Conservation (phyloP, 805 yeast genomes). For the Cyberlindnera galapagoensis region DNA sequence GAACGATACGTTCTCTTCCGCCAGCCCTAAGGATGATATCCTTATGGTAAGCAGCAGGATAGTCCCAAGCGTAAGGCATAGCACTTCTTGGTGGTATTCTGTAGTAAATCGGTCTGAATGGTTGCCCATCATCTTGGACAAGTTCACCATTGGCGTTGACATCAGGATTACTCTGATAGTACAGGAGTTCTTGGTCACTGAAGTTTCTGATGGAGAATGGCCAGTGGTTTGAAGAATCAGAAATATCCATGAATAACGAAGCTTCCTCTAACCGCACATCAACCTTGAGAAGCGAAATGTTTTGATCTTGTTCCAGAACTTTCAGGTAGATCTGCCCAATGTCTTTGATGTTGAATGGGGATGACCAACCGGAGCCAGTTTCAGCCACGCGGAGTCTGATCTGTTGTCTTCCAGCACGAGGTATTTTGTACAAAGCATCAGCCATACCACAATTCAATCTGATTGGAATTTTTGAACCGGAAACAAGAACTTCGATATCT, state of each 20-base stretch:
- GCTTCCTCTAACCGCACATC: constrained; percentile 77
- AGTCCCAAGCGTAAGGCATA: constrained; percentile 98
- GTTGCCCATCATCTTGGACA: constrained; percentile 38
- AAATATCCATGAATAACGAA: constrained; percentile 68
- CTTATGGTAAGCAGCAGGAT: constrained; percentile 82
- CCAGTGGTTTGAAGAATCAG: constrained; percentile 75
- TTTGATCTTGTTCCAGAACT: constrained; percentile 53
- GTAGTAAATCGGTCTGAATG: constrained; percentile 74
- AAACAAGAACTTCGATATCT: constrained; percentile 55
- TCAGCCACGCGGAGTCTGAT: constrained; percentile 54
- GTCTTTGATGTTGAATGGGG: constrained; percentile 80
- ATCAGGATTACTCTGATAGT: constrained; percentile 80
- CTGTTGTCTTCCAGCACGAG: constrained; percentile 51
- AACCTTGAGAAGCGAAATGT: constrained; percentile 64
- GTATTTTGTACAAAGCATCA: constrained; percentile 59
- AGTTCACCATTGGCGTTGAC: constrained; percentile 60
- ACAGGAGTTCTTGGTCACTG: constrained; percentile 76
- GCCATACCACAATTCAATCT: constrained; percentile 41
- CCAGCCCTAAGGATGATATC: constrained; percentile 70
- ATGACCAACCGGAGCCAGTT: constrained; percentile 64
- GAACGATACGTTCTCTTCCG: constrained; percentile 70
- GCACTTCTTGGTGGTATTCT: constrained; percentile 83
- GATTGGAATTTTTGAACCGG: constrained; percentile 51
- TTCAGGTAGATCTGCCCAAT: constrained; percentile 78
- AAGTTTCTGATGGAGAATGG: constrained; percentile 90